Evolutionary conservation across 2,329 filamentous ascomycete species (phyloP), one percentile per base, ranked within the genome.

Genomic region (Teratosphaeria zuluensis): DNA sequence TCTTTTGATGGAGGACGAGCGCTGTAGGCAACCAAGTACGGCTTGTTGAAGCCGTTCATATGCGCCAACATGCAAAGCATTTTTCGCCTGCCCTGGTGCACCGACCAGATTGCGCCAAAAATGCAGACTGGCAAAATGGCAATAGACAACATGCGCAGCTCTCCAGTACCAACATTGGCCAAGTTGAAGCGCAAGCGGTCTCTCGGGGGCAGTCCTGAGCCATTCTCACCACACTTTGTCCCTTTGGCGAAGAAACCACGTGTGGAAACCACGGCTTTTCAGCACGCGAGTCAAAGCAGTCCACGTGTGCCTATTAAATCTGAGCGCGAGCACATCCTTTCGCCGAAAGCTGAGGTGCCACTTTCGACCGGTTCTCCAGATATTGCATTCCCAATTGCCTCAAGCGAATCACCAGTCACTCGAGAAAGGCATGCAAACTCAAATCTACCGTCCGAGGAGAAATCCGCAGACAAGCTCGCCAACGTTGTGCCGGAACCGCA

Each of bases 131-230:
- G 76, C 56, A 76, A 75, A 68, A 65, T 71, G 21, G 65, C 70
- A 30, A 66, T 75, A 61, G 70, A 74, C 65, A 75, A 74, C 67
- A 69, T 74, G 72, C 75, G 73, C 67, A 70, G 70, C 55, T 68
- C 74, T 64, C 75, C 77, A 19, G 72, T 76, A 58, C 73, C 77
- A 46, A 69, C 74, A 64, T 69, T 78, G 64, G 78, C 76, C 63
- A 78, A 79, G 65, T 72, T 83, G 68, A 86, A 86, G 77, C 79
- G 83, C 62, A 85, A 84, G 71, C 76, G 79, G 58, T 77, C 77
- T 33, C n/a, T n/a, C 1, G 42, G n/a, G 1, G 76, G 77, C 62
- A 82, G 78, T 63, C 72, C 75, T 52, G 77, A 78, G 42, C 63
- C 67, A 32, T 56, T 59, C 59, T 66, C 59, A 58, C 63, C 63